Evolutionary conservation across 257 asterid genomes (phyloP).

Genomic region (Parsonsia alboflavescens): DNA sequence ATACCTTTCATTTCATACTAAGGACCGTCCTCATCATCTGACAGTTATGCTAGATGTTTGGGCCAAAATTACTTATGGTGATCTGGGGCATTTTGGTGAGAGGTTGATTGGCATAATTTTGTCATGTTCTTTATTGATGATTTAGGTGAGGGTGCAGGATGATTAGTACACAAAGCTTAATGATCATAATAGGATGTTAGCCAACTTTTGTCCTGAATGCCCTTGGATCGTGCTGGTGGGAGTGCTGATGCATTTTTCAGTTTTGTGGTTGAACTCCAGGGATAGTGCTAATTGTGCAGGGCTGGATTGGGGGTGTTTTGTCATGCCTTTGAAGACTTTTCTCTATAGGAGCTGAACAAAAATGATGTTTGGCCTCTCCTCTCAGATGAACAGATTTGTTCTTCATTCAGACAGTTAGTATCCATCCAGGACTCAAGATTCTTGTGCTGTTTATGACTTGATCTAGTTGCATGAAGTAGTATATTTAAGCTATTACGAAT

Average conservation of each 20-base stretch:
- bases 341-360: conserved; percentile 13
- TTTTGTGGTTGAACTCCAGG: conserved; percentile 6
- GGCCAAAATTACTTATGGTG: conserved; percentile 17
- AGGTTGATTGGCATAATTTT: conserved; percentile 13
- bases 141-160: conserved; percentile 24
- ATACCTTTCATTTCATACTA: conserved; percentile 25
- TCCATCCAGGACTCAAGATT: conserved; percentile 16
- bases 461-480: conserved; percentile 27
- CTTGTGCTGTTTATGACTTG: conserved; percentile 7
- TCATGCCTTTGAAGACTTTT: conserved; percentile 15
- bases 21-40: conserved; percentile 21
- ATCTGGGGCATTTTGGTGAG: conserved; percentile 21
- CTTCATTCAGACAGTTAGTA: conserved; percentile 17
- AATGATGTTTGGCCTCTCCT: conserved; percentile 11
- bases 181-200: conserved; percentile 22
- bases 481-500: conserved; percentile 29
- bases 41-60: conserved; percentile 18
- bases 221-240: conserved; percentile 19
- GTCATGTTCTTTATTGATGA: conserved; percentile 25
- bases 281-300: conserved; percentile 11
- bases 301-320: conserved; percentile 4
- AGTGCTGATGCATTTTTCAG: conserved; percentile 5
- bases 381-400: conserved; percentile 2
- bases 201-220: conserved; percentile 19
- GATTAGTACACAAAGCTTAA: conserved; percentile 20